These are phyloP conservation scores for Dactylonectria estremocensis DNA, from an alignment of 2,329 filamentous ascomycete species.

Conservation along the genomic window DNA sequence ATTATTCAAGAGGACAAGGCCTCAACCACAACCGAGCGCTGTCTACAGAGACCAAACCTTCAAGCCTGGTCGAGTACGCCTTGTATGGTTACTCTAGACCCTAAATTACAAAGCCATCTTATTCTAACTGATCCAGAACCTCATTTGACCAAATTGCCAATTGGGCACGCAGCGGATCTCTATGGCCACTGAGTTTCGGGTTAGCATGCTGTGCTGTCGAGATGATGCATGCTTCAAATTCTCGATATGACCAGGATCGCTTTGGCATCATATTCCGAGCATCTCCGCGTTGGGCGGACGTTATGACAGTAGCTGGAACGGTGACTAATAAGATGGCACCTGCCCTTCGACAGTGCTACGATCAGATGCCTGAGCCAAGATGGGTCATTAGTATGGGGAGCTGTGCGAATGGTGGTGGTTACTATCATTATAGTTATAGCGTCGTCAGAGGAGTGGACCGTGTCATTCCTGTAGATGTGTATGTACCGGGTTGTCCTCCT, in stretches of 20 bases:
- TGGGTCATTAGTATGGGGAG: slow-evolving; percentile 90
- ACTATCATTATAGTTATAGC: slow-evolving; percentile 89
- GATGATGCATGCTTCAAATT: slow-evolving; percentile 93
- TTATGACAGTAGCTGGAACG: slow-evolving; percentile 95
- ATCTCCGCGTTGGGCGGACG: slow-evolving; percentile 88
- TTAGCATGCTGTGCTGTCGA: slow-evolving; percentile 92
- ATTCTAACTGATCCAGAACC: slow-evolving; percentile 65
- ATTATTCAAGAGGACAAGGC: too few species aligned
- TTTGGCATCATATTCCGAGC: slow-evolving; percentile 93
- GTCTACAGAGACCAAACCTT: too few species aligned
- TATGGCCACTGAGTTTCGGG: slow-evolving; percentile 92
- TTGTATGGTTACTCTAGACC: too few species aligned
- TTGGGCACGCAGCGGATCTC: slow-evolving; percentile 86
- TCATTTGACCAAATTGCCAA: slow-evolving; percentile 85
- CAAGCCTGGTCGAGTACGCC: too few species aligned
- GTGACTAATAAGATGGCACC: slow-evolving; percentile 98
- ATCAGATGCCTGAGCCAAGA: slow-evolving; percentile 93
- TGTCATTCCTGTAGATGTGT: slow-evolving; percentile 85
- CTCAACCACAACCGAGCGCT: too few species aligned
- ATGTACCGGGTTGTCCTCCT: slow-evolving; percentile 82
- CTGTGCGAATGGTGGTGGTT: slow-evolving; percentile 87
- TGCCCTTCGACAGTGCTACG: slow-evolving; percentile 90
- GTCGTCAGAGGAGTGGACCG: slow-evolving; percentile 83
- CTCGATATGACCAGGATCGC: slow-evolving; percentile 90
- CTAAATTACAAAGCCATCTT: too few species aligned